Conservation (phyloP, 2,329 filamentous ascomycete species). For the Zymoseptoria ardabiliae region DNA sequence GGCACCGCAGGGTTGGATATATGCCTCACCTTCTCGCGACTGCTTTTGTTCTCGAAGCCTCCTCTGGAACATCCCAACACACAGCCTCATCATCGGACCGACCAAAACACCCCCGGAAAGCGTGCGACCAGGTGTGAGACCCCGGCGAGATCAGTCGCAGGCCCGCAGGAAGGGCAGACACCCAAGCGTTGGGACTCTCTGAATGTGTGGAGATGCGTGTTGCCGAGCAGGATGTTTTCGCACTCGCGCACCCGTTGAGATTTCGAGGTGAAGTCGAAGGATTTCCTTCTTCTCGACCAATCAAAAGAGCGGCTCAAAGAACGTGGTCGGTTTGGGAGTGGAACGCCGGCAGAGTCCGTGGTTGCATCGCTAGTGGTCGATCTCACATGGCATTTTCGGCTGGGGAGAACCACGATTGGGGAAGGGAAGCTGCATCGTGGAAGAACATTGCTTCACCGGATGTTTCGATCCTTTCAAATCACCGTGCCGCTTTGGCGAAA, state of each 20-base stretch:
- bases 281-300: background rate
- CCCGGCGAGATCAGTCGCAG: background rate
- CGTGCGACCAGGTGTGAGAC: background rate
- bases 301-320: background rate
- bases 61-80: too few species aligned
- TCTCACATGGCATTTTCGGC: background rate
- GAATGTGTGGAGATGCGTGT: background rate
- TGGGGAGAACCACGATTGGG: background rate
- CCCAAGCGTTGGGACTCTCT: background rate
- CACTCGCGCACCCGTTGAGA: background rate
- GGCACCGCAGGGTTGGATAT: background rate
- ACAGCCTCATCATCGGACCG: too few species aligned
- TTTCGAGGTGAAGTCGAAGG: background rate
- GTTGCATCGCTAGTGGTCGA: background rate
- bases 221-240: background rate
- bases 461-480: background rate
- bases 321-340: background rate
- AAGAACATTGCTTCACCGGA: background rate
- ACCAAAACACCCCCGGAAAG: too few species aligned
- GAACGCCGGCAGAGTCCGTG: background rate
- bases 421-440: background rate
- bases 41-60: background rate
- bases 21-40: background rate
- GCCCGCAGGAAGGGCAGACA: background rate
- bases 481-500: background rate